Evolutionary conservation across 371 early-diverging fungal genomes (phyloP), one percentile per base, ranked within the genome.

Genomic region (Apophysomyces trapeziformis): DNA sequence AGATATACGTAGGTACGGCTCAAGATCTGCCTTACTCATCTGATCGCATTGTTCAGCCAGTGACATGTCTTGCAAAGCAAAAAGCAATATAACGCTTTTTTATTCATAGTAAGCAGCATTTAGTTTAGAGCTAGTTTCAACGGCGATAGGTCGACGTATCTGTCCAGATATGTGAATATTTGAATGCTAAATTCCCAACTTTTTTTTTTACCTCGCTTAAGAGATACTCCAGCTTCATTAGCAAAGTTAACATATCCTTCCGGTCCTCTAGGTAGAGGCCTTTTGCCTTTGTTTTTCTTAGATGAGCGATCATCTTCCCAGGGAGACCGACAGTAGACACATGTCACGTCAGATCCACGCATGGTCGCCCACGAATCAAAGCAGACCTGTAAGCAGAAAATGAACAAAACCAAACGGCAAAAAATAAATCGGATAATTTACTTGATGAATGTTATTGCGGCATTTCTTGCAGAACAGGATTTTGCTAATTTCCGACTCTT

Each of bases 361-460:
- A 66, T 58, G 7, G 66, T 64, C 1, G 38, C 67, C 79, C 79
- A 79, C 39, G 65, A 58, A 11, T 69, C 41, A 43, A 79, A 72
- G 41, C 79, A 79, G 16, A 60, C 62, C 67, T 73, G 58, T 14
- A 21, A 32, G 45, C 12, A 35, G 4, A 4, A 46, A 36, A 16
- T 46, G 56, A 60, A 16, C n/a, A 47, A 18, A 41, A 8, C 32
- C 18, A 7, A 12, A 14, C 32, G 32, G 32, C 32, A 26, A 26
- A 26, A 1, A 26, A 26, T 26, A 26, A 26, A 26, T 2, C 32
- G 36, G 12, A 38, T 35, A n/a, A 36, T 38, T 38, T 72, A 71
- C 77, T 63, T 70, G 58, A 43, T 79, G 80, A 50, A 79, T 64
- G 50, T 79, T 79, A 18, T 79, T 79, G 13, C 76, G 73, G 44